Evolutionary conservation across 345 rosid species (phyloP).

Genomic region (Eutrema yunnanense): DNA sequence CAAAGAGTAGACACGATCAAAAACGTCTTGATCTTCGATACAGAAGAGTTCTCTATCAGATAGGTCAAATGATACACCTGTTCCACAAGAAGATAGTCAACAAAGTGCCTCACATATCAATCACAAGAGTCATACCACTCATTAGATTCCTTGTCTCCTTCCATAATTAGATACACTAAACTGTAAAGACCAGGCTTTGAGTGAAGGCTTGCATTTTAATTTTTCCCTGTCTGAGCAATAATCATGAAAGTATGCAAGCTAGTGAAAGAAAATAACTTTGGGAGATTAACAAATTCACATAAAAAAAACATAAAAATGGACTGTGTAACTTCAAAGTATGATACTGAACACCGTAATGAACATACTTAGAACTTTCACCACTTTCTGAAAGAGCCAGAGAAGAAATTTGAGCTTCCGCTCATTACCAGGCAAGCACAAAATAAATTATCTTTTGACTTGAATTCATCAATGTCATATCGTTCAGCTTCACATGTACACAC

Average conservation of each 20-base stretch:
- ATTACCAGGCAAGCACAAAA: background rate
- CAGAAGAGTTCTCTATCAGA: slow-evolving; percentile 90
- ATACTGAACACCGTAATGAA: background rate
- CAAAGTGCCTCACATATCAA: background rate
- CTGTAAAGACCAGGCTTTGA: background rate
- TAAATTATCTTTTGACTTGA: background rate
- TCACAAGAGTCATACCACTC: background rate
- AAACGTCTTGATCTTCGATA: slow-evolving; percentile 78
- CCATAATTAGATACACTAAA: background rate
- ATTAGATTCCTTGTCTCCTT: background rate
- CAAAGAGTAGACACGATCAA: slow-evolving; percentile 80
- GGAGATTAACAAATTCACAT: background rate
- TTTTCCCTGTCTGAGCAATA: background rate
- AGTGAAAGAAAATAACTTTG: background rate
- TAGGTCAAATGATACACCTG: slow-evolving; percentile 87
- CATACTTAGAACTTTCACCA: background rate
- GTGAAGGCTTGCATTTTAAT: background rate
- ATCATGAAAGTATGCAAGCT: background rate
- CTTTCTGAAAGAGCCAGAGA: background rate
- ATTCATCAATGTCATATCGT: background rate
- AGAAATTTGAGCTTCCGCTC: background rate
- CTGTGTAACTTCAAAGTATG: background rate
- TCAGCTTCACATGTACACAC: background rate
- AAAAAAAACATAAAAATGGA: too few species aligned
- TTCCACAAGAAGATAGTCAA: background rate